Conservation (phyloP, 805 yeast species). For the Blastobotrys parvus region DNA sequence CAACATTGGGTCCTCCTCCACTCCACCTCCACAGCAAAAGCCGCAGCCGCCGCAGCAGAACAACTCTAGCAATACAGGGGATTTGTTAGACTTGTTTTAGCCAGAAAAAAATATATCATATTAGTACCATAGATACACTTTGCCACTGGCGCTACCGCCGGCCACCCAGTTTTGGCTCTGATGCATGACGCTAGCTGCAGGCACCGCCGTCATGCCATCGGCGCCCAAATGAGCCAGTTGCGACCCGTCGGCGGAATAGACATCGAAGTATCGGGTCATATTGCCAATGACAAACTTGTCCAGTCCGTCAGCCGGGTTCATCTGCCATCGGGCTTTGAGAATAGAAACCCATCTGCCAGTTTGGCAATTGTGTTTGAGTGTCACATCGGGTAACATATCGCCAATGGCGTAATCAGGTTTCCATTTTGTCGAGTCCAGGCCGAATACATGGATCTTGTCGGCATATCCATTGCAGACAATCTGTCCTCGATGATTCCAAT, state of each 20-base stretch:
- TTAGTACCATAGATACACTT: constrained; percentile 51
- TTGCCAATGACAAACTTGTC: constrained; percentile 88
- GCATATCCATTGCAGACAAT: constrained; percentile 93
- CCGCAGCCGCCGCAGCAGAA: constrained; percentile 2
- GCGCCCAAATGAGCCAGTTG: constrained; percentile 69
- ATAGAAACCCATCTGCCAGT: constrained; percentile 97
- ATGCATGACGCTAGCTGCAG: constrained; percentile 81
- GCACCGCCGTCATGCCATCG: constrained; percentile 72
- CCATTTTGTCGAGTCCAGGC: constrained; percentile 24
- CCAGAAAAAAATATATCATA: background rate
- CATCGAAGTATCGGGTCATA: constrained; percentile 82
- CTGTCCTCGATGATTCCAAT: constrained; percentile 61
- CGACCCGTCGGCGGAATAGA: constrained; percentile 67
- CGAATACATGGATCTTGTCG: constrained; percentile 66
- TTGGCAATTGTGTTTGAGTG: constrained; percentile 84
- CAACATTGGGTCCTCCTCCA: background rate
- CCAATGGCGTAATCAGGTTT: constrained; percentile 6
- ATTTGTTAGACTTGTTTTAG: constrained; percentile 26
- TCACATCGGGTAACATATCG: constrained; percentile 50
- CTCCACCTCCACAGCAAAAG: constrained; percentile 4
- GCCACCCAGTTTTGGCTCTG: constrained; percentile 82
- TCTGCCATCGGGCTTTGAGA: constrained; percentile 81
- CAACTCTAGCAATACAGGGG: constrained; percentile 19
- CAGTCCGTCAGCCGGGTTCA: constrained; percentile 54
- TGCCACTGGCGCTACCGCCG: constrained; percentile 94